Base-by-base conservation (phyloP, 1,139 yeast genomes). In the Geotrichum klebahnii region DNA sequence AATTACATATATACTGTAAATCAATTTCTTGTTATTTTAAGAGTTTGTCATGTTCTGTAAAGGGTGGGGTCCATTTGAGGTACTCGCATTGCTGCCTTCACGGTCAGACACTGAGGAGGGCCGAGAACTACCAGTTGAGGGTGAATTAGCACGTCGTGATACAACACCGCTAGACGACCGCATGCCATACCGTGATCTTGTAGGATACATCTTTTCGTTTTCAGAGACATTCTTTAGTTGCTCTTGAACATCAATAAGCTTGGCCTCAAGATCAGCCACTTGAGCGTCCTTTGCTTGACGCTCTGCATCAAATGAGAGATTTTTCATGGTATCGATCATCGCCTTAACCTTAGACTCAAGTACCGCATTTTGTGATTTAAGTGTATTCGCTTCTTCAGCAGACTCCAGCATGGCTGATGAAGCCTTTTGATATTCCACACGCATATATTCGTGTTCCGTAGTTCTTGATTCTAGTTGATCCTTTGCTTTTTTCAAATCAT, bases 381-480 rank as follows among this genome's bases (percentile, higher is more conserved):
- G 58, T 1, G 61, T 65, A 2, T 60, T 64, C 5, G 78, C 70
- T 50, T 76, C 78, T 1, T 60, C 57, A 2, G 67, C 65, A 0
- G 85, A 78, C n/a, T 81, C 86, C 5, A 65, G 65, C 0, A 79
- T 76, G 0, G 92, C 77, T 5, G 69, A 67, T 2, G 71, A 61
- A 0, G 94, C 87, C 54, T 82, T 78, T 44, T 73, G 73, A 48
- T 80, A 77, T 64, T 88, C 95, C 33, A 72, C 73, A 6, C 72
- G 67, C 79, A 84, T 83, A 63, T 85, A 89, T 46, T 71, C 77
- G 51, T 74, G 77, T 59, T 88, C 96, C 31, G 68, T 74, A 63
- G 50, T 65, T 58, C 67, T 72, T 61, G 65, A 74, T 50, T 61
- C 73, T 50, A 54, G 69, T 62, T 61, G 67, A 59, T 64, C 71